phyloP scores from a whole-genome alignment of 108 stramenopile genomes.

The Skeletonema marinoi region DNA sequence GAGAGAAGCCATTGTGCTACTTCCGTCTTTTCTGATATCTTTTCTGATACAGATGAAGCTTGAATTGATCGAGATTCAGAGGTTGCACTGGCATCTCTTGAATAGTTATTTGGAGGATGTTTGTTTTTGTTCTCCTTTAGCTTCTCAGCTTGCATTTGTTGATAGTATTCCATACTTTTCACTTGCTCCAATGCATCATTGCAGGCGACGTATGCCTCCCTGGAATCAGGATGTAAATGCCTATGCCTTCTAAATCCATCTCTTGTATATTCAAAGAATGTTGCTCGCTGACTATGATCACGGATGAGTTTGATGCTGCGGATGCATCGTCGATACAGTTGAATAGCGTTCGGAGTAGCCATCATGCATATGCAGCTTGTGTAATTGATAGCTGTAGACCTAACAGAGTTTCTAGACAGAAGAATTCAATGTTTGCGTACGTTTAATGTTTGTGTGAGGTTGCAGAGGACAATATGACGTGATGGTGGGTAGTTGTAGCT shows the following conservation, averaged over 20 bases:
- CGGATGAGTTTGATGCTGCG: conserved; percentile 34
- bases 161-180: conserved; percentile 57
- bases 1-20: conserved; percentile 30
- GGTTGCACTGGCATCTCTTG: not conserved
- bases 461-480: no score
- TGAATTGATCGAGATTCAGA: not conserved
- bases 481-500: no score
- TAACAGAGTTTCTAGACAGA: no score
- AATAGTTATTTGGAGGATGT: not conserved
- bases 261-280: conserved; percentile 31
- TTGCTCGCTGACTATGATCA: conserved; percentile 37
- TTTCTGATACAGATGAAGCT: not conserved
- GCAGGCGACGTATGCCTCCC: conserved; percentile 39
- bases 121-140: not conserved
- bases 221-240: conserved; percentile 20
- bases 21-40: not conserved
- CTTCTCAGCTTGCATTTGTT: conserved; percentile 32
- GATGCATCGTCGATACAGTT: conserved; percentile 27
- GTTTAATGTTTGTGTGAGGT: no score
- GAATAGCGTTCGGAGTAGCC: not conserved
- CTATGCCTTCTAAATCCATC: conserved; percentile 39
- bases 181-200: conserved; percentile 53
- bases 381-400: no score
- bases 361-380: no score
- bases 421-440: no score